Base-by-base conservation (phyloP, 1,284 basidiomycete genomes). In the Puccinia hordei region DNA sequence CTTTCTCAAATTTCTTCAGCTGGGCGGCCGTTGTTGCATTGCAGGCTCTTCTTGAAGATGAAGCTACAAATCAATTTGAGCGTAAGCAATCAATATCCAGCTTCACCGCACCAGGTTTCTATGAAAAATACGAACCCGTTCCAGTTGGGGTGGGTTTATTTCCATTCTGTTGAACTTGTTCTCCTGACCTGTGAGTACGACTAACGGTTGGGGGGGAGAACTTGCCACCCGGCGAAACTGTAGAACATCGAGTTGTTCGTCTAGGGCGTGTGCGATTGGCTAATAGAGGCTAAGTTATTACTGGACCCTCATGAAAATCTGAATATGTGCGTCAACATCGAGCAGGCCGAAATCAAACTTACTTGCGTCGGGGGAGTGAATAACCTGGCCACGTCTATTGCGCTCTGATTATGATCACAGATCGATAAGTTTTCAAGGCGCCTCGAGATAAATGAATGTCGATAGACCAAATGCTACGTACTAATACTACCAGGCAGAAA, bases 1-100 rank as follows among this genome's bases (percentile, higher is more conserved):
- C 55, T 24, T n/a, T 13, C 46, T 74, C 72, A 13, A 57, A 6
- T 59, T 57, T 73, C 49, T 57, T 74, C 33, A 12, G 38, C 22
- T 57, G 30, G 38, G 35, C 53, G 30, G 51, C 55, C 27, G 72
- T 61, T 49, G 33, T 30, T 1, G 35, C 17, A 33, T 41, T 63
- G 61, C 5, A 12, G 61, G 19, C 13, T 63, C 35, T 63, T 63
- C 35, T 17, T 63, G 33, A n/a, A 1, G 19, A 4, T 41, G 10
- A 41, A 63, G 12, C 27, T 63, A 41, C 19, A 30, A 22, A 19
- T 8, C 22, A n/a, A 49, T 13, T 44, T 2, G 33, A 59, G 10
- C 27, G 2, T n/a, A 63, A 63, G 19, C 27, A 59, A 59, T 59
- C 15, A 59, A 27, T 1, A 33, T 33, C n/a, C 8, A 55, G 53